Conservation (phyloP, 2,329 filamentous ascomycete species). For the Catunica adiposa region DNA sequence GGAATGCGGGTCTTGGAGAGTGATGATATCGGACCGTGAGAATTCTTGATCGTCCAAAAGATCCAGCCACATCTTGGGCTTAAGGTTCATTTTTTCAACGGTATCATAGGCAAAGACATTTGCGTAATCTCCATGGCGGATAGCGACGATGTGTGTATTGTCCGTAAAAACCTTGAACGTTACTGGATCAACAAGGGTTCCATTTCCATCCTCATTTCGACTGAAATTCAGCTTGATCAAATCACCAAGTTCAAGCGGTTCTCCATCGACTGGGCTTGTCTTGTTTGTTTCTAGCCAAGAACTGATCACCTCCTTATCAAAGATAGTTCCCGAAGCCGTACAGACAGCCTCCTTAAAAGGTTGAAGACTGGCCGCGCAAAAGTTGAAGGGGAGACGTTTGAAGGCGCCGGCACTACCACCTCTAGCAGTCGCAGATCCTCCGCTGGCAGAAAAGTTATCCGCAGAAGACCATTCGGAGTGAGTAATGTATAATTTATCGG, state of each 20-base stretch:
- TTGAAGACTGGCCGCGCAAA: constrained; percentile 88
- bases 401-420: constrained; percentile 45
- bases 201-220: constrained; percentile 55
- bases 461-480: constrained; percentile 94
- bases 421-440: constrained; percentile 48
- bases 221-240: constrained; percentile 82
- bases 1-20: constrained; percentile 89
- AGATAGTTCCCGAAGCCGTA: constrained; percentile 72
- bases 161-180: constrained; percentile 97
- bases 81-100: constrained; percentile 86
- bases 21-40: constrained; percentile 80
- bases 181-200: constrained; percentile 73
- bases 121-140: constrained; percentile 63
- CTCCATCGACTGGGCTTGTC: constrained; percentile 78
- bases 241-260: constrained; percentile 62
- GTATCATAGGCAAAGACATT: constrained; percentile 98
- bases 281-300: constrained; percentile 88
- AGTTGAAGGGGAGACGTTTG: constrained; percentile 89
- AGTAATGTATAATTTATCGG: constrained; percentile 51
- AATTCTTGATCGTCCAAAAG: constrained; percentile 79
- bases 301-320: constrained; percentile 86
- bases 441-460: constrained; percentile 73
- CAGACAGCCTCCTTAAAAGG: constrained; percentile 92
- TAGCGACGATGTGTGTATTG: constrained; percentile 88
- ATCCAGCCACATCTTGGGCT: constrained; percentile 90